phyloP scores from a whole-genome alignment of 768 basidiomycete genomes.

The Crassisporium funariophilum region DNA sequence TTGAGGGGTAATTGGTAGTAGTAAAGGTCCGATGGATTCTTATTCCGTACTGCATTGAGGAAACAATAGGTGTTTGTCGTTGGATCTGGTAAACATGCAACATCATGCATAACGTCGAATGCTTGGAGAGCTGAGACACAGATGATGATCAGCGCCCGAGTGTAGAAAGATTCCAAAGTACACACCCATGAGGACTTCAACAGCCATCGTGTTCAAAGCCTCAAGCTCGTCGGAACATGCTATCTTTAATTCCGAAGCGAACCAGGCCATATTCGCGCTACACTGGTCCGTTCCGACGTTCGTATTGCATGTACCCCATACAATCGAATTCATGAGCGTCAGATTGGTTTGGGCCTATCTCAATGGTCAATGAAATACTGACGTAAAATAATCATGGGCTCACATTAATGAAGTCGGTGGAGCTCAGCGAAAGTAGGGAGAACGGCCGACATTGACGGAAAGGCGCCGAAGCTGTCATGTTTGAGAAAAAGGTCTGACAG shows the following conservation, averaged over 20 bases:
- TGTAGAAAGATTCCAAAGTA: constrained; percentile 3
- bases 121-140: constrained; percentile 53
- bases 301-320: constrained; percentile 86
- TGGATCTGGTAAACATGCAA: constrained; percentile 62
- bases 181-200: constrained; percentile 58
- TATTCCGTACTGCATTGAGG: constrained; percentile 57
- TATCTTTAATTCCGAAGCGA: constrained; percentile 47
- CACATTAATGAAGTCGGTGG: constrained; percentile 57
- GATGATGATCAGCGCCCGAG: background rate
- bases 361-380: background rate
- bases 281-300: constrained; percentile 50
- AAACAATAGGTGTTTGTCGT: constrained; percentile 72
- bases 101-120: constrained; percentile 61
- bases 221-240: constrained; percentile 61
- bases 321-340: constrained; percentile 60
- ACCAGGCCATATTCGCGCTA: constrained; percentile 66
- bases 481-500: constrained; percentile 73
- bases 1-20: constrained; percentile 73
- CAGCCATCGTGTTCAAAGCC: constrained; percentile 51
- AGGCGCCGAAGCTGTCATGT: constrained; percentile 63
- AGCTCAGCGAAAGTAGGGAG: constrained; percentile 61
- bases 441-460: constrained; percentile 81
- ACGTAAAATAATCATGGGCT: constrained; percentile 15
- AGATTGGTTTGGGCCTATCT: constrained; percentile 64
- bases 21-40: constrained; percentile 69